A percentile compares a stretch with the other conserved stretches of the same genome.
These are phyloP conservation scores for Cnidoscolus chayamansa DNA, from an alignment of 441 rosid genomes.

Conservation along the genomic window DNA sequence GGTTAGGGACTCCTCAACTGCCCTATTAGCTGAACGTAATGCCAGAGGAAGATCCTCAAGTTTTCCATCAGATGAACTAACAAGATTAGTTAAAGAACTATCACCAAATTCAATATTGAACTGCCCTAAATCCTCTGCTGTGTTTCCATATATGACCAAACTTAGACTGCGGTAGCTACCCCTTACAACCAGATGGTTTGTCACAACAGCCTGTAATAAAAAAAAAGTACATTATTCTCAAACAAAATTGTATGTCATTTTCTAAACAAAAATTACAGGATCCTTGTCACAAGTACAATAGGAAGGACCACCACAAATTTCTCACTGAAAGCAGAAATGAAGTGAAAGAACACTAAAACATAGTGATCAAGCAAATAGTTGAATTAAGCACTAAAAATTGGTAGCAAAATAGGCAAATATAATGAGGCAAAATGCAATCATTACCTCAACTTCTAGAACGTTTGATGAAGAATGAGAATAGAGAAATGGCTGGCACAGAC, in stretches of 20 bases:
- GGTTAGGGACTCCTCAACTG: constrained; percentile 64
- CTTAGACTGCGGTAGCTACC: constrained; percentile 96
- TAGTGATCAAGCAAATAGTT: not conserved
- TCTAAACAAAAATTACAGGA: constrained; percentile 10
- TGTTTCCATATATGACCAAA: constrained; percentile 88
- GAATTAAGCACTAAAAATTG: constrained; percentile 17
- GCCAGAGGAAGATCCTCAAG: constrained; percentile 92
- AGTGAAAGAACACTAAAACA: not conserved
- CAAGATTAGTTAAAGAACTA: constrained; percentile 81
- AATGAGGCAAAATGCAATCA: not conserved
- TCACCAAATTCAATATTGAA: constrained; percentile 91
- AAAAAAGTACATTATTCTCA: constrained; percentile 7
- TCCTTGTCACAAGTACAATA: not conserved
- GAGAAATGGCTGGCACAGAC: constrained; percentile 93
- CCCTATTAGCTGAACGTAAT: constrained; percentile 58
- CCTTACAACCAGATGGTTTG: constrained; percentile 91
- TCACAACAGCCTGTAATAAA: constrained; percentile 86
- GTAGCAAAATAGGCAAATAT: not conserved
- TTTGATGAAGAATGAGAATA: constrained; percentile 96
- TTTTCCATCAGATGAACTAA: constrained; percentile 79
- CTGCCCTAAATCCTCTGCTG: constrained; percentile 97
- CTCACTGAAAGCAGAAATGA: constrained; percentile 1
- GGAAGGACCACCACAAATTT: constrained; percentile 3
- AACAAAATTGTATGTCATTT: not conserved
- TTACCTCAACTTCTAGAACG: constrained; percentile 94